A percentile compares a stretch with the other conserved stretches of the same genome.
Conservation (phyloP, 1,284 basidiomycete genomes). For the Melampsora abietis-canadensis region DNA sequence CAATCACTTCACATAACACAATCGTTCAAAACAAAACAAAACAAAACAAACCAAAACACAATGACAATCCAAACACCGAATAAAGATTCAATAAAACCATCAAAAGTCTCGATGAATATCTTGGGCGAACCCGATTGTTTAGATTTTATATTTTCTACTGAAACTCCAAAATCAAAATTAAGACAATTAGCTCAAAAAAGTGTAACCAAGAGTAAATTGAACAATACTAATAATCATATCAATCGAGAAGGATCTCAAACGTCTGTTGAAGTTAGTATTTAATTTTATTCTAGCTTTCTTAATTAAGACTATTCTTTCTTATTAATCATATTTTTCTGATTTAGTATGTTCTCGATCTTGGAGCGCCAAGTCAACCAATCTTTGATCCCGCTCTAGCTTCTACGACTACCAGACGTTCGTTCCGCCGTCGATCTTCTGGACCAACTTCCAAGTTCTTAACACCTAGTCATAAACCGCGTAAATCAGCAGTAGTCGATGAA, state of each 20-base stretch:
- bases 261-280: slow-evolving; percentile 1
- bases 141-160: slow-evolving; percentile 22
- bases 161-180: slow-evolving; percentile 34
- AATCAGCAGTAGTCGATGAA: slow-evolving; percentile 22
- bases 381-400: slow-evolving; percentile 8
- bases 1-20: too few relatives aligned
- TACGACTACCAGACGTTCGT: slow-evolving; percentile 7
- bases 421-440: slow-evolving; percentile 12
- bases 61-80: too few relatives aligned
- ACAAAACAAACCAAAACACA: too few relatives aligned
- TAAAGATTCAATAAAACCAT: too few relatives aligned
- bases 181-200: slow-evolving; percentile 34
- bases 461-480: slow-evolving; percentile 15
- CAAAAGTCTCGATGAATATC: too few relatives aligned
- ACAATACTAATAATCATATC: neutral
- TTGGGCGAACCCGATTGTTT: too few relatives aligned
- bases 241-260: neutral
- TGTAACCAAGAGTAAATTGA: slow-evolving; percentile 11
- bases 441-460: slow-evolving; percentile 7
- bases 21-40: too few relatives aligned
- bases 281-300: neutral
- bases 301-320: neutral
- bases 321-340: neutral
- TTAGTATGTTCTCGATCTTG: slow-evolving; percentile 27
- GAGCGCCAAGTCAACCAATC: slow-evolving; percentile 18